These are phyloP conservation scores for Trichothecium sympodiale DNA, from an alignment of 2,329 filamentous ascomycete species.

Conservation along the genomic window DNA sequence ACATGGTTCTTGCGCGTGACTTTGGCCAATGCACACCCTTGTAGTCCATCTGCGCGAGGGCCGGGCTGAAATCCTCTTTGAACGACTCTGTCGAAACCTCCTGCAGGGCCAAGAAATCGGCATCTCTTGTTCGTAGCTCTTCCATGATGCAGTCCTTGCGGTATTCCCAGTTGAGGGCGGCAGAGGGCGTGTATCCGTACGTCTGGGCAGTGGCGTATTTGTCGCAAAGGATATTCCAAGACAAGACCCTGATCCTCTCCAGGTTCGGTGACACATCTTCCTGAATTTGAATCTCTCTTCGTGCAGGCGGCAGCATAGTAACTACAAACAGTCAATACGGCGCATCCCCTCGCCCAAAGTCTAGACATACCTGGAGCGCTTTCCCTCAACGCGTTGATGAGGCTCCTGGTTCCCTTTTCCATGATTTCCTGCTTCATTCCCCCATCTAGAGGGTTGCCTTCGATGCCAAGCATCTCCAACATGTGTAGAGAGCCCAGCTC, in stretches of 20 bases:
- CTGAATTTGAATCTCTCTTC: constrained; percentile 70
- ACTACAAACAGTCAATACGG: background rate
- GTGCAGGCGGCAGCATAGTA: constrained; percentile 44
- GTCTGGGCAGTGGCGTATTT: constrained; percentile 75
- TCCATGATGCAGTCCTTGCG: constrained; percentile 72
- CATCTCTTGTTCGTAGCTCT: constrained; percentile 67
- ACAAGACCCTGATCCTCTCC: constrained; percentile 74
- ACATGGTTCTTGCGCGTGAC: constrained; percentile 82
- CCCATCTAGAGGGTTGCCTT: constrained; percentile 76
- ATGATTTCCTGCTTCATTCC: constrained; percentile 72
- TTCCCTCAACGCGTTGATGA: constrained; percentile 77
- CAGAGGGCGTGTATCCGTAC: constrained; percentile 83
- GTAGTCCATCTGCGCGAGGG: constrained; percentile 78
- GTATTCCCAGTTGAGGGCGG: constrained; percentile 77
- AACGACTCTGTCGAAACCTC: constrained; percentile 90
- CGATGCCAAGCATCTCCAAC: constrained; percentile 79
- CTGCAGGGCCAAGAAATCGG: constrained; percentile 87
- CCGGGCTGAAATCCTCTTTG: constrained; percentile 81
- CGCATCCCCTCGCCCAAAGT: background rate
- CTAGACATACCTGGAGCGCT: constrained; percentile 63
- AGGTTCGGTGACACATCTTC: constrained; percentile 47
- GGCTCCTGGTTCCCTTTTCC: constrained; percentile 74
- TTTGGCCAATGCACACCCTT: constrained; percentile 91
- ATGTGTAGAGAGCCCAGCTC: constrained; percentile 85
- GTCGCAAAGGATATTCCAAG: constrained; percentile 94